phyloP scores from a whole-genome alignment of 371 early-diverging fungal species.

The Rhizomucor miehei region DNA sequence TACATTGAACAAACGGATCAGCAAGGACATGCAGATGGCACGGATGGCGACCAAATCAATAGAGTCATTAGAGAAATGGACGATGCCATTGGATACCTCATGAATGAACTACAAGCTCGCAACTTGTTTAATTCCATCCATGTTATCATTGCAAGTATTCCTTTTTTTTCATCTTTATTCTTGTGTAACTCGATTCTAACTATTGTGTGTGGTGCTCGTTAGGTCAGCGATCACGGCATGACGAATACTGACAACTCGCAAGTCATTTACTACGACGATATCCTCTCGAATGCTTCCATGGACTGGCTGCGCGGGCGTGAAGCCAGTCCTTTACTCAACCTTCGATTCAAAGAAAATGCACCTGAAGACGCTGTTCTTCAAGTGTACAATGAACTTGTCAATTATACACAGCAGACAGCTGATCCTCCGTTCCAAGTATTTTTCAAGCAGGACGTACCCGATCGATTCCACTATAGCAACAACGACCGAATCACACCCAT shows the following conservation, averaged over 20 bases:
- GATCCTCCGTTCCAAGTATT: slow-evolving; percentile 61
- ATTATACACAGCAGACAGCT: slow-evolving; percentile 29
- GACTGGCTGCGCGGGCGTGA: slow-evolving; percentile 24
- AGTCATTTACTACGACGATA: slow-evolving; percentile 72
- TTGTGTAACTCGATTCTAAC: too few relatives aligned
- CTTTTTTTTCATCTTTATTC: background rate
- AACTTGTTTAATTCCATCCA: slow-evolving; percentile 67
- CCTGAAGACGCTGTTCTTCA: slow-evolving; percentile 25
- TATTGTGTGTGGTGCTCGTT: too few relatives aligned
- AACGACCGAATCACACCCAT: slow-evolving; percentile 71
- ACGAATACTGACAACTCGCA: slow-evolving; percentile 46
- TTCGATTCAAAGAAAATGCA: slow-evolving; percentile 46
- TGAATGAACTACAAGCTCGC: slow-evolving; percentile 50
- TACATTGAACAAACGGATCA: slow-evolving; percentile 83
- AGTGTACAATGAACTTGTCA: slow-evolving; percentile 32
- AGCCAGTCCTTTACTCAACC: slow-evolving; percentile 37
- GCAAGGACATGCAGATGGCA: slow-evolving; percentile 77
- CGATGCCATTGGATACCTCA: slow-evolving; percentile 56
- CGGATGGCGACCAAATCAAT: slow-evolving; percentile 48
- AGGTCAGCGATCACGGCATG: slow-evolving; percentile 92
- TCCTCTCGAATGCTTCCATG: slow-evolving; percentile 23
- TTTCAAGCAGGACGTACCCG: slow-evolving; percentile 59
- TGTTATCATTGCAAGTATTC: slow-evolving; percentile 65
- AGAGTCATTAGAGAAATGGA: slow-evolving; percentile 64
- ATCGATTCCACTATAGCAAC: slow-evolving; percentile 57